A percentile compares a stretch with the other conserved stretches of the same genome.
These are phyloP conservation scores for Cyberlindnera petersonii DNA, from an alignment of 805 yeast species.

Conservation along the genomic window DNA sequence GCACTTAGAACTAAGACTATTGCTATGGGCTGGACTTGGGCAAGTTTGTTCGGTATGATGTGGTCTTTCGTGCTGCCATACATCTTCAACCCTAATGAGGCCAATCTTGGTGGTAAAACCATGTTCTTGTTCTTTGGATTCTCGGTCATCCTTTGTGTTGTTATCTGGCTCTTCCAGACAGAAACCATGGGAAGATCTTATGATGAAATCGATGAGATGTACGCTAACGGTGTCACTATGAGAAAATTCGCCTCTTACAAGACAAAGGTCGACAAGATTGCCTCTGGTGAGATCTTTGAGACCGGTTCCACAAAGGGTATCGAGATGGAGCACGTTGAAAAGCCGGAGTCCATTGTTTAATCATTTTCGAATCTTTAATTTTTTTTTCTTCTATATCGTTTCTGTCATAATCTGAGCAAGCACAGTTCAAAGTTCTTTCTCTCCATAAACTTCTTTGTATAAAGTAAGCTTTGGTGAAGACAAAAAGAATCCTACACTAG, in stretches of 20 bases:
- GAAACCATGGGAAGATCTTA: slow-evolving; percentile 51
- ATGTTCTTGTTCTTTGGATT: slow-evolving; percentile 40
- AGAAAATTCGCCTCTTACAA: slow-evolving; percentile 24
- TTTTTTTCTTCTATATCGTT: background rate
- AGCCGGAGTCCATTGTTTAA: background rate
- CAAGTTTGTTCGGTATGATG: slow-evolving; percentile 31
- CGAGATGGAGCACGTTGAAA: slow-evolving; percentile 1
- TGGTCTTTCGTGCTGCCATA: slow-evolving; percentile 40
- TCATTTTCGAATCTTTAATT: background rate
- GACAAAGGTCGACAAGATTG: slow-evolving; percentile 8
- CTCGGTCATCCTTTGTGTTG: slow-evolving; percentile 29
- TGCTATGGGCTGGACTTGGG: slow-evolving; percentile 29
- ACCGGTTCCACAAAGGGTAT: slow-evolving; percentile 5
- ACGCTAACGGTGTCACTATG: slow-evolving; percentile 30
- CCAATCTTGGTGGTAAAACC: slow-evolving; percentile 41
- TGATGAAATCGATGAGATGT: slow-evolving; percentile 54
- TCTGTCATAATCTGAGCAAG: background rate
- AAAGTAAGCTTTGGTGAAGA: too few relatives aligned
- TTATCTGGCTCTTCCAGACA: slow-evolving; percentile 49
- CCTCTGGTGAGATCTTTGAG: slow-evolving; percentile 7
- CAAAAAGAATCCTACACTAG: too few relatives aligned
- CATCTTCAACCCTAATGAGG: slow-evolving; percentile 40
- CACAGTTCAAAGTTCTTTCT: too few relatives aligned
- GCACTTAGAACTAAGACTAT: slow-evolving; percentile 37
- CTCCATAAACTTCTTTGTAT: too few relatives aligned